phyloP scores from a whole-genome alignment of 768 basidiomycete species.

The Mycena epipterygia region DNA sequence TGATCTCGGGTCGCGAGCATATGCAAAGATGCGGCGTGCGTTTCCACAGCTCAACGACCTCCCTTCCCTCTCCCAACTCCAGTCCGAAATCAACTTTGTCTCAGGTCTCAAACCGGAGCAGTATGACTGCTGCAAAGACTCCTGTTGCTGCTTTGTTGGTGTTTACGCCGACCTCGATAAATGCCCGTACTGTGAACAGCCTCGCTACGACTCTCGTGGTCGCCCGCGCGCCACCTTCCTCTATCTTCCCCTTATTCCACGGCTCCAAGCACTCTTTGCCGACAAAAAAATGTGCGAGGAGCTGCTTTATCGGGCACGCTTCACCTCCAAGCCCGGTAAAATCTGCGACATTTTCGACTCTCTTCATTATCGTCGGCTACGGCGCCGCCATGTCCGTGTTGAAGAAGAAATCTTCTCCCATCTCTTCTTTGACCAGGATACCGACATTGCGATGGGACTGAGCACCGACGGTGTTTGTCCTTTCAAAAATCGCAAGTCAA shows the following conservation, averaged over 20 bases:
- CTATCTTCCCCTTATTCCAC: conserved; percentile 57
- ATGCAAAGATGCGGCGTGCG: conserved; percentile 9
- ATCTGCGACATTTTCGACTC: conserved; percentile 54
- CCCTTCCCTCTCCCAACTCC: conserved; percentile 14
- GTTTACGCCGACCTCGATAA: conserved; percentile 39
- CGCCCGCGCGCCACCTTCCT: conserved; percentile 45
- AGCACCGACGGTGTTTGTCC: conserved; percentile 54
- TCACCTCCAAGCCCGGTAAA: neutral
- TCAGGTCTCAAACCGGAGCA: conserved; percentile 8
- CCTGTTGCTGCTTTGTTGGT: conserved; percentile 55
- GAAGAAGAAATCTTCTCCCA: conserved; percentile 38
- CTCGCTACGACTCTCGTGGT: conserved; percentile 38
- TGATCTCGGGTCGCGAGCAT: conserved; percentile 17
- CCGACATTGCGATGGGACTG: conserved; percentile 56
- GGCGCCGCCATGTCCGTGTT: conserved; percentile 38
- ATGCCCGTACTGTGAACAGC: conserved; percentile 53
- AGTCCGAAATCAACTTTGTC: conserved; percentile 10
- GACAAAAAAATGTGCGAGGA: conserved; percentile 35
- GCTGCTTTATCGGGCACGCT: conserved; percentile 44
- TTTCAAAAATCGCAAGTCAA: conserved; percentile 41
- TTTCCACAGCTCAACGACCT: conserved; percentile 20
- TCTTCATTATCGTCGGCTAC: conserved; percentile 41
- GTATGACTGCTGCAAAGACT: conserved; percentile 59
- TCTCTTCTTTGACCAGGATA: conserved; percentile 47
- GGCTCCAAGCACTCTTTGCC: conserved; percentile 44